A percentile compares a stretch with the other conserved stretches of the same genome.
Conservation (phyloP, 2,329 filamentous ascomycete genomes). For the Botrytis squamosa region DNA sequence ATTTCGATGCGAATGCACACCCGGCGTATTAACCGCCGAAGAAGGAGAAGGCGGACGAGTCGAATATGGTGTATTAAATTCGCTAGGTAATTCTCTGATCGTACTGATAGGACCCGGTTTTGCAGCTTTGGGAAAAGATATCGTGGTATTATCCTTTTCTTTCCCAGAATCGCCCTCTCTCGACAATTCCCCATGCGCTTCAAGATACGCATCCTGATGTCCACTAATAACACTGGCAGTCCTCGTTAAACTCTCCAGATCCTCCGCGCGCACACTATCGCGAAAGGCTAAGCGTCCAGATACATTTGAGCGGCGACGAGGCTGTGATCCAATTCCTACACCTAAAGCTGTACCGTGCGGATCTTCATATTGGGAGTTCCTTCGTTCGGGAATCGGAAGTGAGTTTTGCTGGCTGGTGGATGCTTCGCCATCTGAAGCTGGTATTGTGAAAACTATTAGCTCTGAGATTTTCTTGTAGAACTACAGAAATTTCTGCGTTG, state of each 20-base stretch:
- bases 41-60: slow-evolving; percentile 24
- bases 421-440: background rate
- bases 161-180: background rate
- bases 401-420: background rate
- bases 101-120: slow-evolving; percentile 17
- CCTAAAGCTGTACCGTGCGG: background rate
- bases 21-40: background rate
- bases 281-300: slow-evolving; percentile 12
- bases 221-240: slow-evolving; percentile 13
- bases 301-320: slow-evolving; percentile 18
- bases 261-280: slow-evolving; percentile 13
- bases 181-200: background rate
- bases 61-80: slow-evolving; percentile 23
- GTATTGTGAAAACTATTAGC: background rate
- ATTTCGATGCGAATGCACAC: background rate
- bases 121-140: slow-evolving; percentile 19
- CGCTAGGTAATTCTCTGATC: slow-evolving; percentile 22
- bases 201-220: slow-evolving; percentile 11
- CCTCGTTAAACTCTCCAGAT: slow-evolving; percentile 12
- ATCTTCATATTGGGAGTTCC: slow-evolving; percentile 2
- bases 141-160: background rate
- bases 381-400: background rate
- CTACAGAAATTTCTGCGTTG: background rate
- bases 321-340: background rate
- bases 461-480: background rate